Base-by-base conservation (phyloP, 345 rosid genomes). In the Eucalyptus dawsonii region DNA sequence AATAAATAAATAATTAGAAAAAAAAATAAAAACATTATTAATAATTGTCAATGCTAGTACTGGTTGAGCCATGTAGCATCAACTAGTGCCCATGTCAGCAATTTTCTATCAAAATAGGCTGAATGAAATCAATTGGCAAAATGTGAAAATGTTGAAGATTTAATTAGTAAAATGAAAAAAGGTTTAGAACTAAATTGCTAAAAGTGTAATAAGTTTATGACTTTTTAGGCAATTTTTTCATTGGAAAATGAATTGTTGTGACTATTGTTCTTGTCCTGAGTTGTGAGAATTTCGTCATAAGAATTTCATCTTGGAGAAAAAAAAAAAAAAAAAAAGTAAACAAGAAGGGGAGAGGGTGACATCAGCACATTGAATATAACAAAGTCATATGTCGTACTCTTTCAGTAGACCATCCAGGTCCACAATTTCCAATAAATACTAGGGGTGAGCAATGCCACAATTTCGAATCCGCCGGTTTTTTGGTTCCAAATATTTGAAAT, bases 61-160 rank as follows among this genome's bases (percentile, higher is more conserved):
- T 6, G 22, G 16, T 51, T 2, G 1, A 53, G 58, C 1, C 58
- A 53, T 19, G 24, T 53, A 53, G 24, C 10, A 0, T 53, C 1
- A 0, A 0, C 56, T 19, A 3, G 58, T 1, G 0, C 4, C 10
- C 58, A 53, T 53, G 24, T 3, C 2, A 19, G 4, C 0, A 10
- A 53, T 53, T 53, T 53, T 53, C 2, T 53, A 0, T 1, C 24
- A 53, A 53, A 53, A 53, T 53, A 19, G 56, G 4, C 56, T 0
- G 0, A 53, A 53, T 53, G 9, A 53, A 53, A 53, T 53, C 10
- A 19, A 53, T 53, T 19, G 5, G 24, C 0, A 53, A 53, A 53
- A 53, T 0, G 0, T 53, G 2, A 53, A 53, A 53, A 53, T 19
- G 0, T 53, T 19, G 2, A 53, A 53, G 11, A 53, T 21, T 53